These are phyloP conservation scores for Elaeagnus macrophylla DNA, from an alignment of 306 rosid species.

Conservation along the genomic window DNA sequence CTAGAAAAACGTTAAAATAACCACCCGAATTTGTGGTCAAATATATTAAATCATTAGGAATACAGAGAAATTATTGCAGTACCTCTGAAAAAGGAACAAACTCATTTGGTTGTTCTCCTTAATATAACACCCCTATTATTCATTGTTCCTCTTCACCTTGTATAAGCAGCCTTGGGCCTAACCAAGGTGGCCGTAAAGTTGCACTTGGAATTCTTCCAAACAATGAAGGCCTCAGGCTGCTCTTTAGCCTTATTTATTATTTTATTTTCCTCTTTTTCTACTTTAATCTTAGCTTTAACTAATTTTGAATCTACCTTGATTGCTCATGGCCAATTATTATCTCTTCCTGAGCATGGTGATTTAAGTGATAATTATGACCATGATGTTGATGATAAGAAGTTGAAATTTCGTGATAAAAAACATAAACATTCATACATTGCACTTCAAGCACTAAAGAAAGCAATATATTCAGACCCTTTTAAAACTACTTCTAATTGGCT, in stretches of 20 bases:
- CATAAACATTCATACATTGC: slow-evolving; percentile 27
- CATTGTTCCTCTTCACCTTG: background rate
- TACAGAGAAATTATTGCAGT: slow-evolving; percentile 15
- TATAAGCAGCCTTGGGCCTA: slow-evolving; percentile 27
- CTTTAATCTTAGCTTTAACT: slow-evolving; percentile 9
- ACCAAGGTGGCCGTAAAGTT: slow-evolving; percentile 20
- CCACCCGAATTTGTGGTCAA: too few relatives aligned
- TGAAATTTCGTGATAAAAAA: slow-evolving; percentile 17
- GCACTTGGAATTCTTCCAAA: background rate
- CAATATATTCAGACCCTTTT: slow-evolving; percentile 17
- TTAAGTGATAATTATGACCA: slow-evolving; percentile 16
- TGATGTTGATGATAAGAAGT: background rate
- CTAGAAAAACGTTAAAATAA: too few relatives aligned
- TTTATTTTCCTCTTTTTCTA: slow-evolving; percentile 1
- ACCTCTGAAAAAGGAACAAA: slow-evolving; percentile 6
- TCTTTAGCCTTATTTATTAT: background rate
- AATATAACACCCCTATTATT: background rate
- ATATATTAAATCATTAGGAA: background rate
- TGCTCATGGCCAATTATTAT: slow-evolving; percentile 17
- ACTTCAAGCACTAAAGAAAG: slow-evolving; percentile 26
- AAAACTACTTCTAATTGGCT: slow-evolving; percentile 18
- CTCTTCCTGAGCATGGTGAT: slow-evolving; percentile 13
- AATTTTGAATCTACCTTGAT: slow-evolving; percentile 21
- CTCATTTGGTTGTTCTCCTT: background rate
- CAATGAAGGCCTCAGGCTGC: slow-evolving; percentile 27